Evolutionary conservation across 768 basidiomycete genomes (phyloP), one percentile per base, ranked within the genome.

Genomic region (Lactarius hengduanensis): DNA sequence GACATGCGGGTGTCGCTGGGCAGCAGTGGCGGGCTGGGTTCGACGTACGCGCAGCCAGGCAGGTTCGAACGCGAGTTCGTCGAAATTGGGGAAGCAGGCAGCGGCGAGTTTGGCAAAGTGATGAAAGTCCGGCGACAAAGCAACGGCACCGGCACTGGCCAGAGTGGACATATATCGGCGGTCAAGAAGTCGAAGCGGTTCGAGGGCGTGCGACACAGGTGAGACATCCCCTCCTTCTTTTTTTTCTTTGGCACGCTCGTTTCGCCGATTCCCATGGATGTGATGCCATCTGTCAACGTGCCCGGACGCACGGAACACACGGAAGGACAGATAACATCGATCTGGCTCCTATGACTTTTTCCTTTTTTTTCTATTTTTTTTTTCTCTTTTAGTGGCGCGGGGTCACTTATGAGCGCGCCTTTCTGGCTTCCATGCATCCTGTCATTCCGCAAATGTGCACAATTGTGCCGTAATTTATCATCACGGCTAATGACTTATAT

Each of bases 101-200:
- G 88, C 60, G 96, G 96, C 16, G 93, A 94, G 74, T 98, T 98
- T 77, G 95, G 95, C 30, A 90, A 90, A 72, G 96, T 94, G 22
- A 90, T 94, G 78, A 92, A 91, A 77, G 92, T 89, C 53, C 84
- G 83, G 63, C 80, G 81, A 74, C 92, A 94, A 78, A 80, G 82
- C 47, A 80, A 78, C 67, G 30, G 32, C 55, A 56, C 30, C 28
- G 54, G 53, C 28, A 20, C 53, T 55, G 28, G 54, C 28, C 22
- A 45, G 1, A 22, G 67, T 28, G 70, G 71, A 20, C 70, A 78
- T 57, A 77, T 92, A 40, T 96, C 83, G 75, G 96, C 96, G 11
- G 86, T 99, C 73, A 99, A 99, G 82, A 91, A 92, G 75, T 96
- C 93, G 36, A 95, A 96, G 79, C 84, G 86, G 38, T 96, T 97